Percentiles rank a stretch among this genome's conserved stretches.
These are phyloP conservation scores for Macaranga tanarius DNA, from an alignment of 441 rosid genomes.

Conservation along the genomic window DNA sequence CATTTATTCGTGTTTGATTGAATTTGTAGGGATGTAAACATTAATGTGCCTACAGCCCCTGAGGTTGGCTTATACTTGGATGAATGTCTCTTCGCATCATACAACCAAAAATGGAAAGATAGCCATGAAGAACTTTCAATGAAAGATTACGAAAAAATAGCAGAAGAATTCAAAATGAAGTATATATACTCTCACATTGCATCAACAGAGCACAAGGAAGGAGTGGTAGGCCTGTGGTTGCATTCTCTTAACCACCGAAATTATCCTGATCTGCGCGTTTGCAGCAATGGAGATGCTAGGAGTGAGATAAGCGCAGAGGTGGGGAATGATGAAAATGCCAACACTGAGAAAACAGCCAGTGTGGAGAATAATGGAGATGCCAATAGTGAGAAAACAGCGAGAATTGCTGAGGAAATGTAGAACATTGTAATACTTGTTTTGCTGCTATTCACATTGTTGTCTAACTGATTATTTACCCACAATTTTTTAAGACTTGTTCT, in stretches of 20 bases:
- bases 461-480: too few species aligned
- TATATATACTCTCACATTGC: slow-evolving; percentile 81
- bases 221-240: slow-evolving; percentile 81
- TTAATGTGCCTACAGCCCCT: slow-evolving; percentile 87
- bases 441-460: too few species aligned
- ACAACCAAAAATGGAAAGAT: slow-evolving; percentile 76
- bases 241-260: slow-evolving; percentile 87
- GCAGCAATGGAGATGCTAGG: slow-evolving; percentile 15
- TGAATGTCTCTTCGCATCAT: slow-evolving; percentile 81
- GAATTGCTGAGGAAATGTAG: not conserved
- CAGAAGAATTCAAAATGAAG: slow-evolving; percentile 80
- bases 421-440: too few species aligned
- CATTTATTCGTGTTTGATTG: not conserved
- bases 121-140: slow-evolving; percentile 81
- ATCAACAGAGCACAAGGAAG: slow-evolving; percentile 75
- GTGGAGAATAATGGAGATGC: slow-evolving; percentile 12
- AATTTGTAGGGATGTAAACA: slow-evolving; percentile 55
- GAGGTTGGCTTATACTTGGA: slow-evolving; percentile 95
- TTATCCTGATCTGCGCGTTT: slow-evolving; percentile 57
- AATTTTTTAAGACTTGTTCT: too few species aligned
- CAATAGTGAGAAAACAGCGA: not conserved
- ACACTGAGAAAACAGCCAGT: not conserved
- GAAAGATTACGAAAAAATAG: slow-evolving; percentile 63
- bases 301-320: not conserved
- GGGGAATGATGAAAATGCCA: slow-evolving; percentile 7